Conservation (phyloP, 768 basidiomycete genomes). For the Naganishia kalamii region DNA sequence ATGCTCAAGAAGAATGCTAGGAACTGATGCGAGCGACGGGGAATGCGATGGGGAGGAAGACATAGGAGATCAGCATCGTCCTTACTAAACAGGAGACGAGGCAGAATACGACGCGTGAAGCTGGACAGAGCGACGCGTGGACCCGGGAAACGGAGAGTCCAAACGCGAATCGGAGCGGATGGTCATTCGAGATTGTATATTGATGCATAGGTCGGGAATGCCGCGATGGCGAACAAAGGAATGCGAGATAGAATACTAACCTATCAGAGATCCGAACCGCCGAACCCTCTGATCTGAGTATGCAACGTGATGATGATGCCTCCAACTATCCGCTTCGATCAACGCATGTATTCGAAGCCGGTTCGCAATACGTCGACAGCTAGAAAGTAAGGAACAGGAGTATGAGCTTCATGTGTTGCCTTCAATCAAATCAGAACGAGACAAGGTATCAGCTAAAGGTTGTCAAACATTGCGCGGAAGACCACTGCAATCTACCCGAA, state of each 20-base stretch:
- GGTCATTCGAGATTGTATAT: neutral
- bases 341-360: neutral
- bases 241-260: constrained; percentile 13
- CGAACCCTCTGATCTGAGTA: neutral
- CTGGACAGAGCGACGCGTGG: neutral
- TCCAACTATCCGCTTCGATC: neutral
- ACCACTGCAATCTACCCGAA: neutral
- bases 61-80: constrained; percentile 1
- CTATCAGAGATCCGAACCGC: neutral
- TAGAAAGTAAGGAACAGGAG: neutral
- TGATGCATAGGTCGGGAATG: neutral
- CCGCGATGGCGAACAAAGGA: neutral
- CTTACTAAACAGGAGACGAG: neutral
- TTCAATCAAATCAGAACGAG: neutral
- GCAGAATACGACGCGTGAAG: neutral
- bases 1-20: neutral
- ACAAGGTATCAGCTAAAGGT: constrained; percentile 24
- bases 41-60: neutral
- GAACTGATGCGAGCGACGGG: neutral
- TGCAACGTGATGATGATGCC: neutral
- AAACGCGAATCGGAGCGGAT: neutral
- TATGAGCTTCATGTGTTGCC: neutral
- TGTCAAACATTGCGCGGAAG: constrained; percentile 20
- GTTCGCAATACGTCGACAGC: neutral
- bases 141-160: too few relatives aligned